Evolutionary conservation across 345 rosid species (phyloP).

Genomic region (Corchorus olitorius): DNA sequence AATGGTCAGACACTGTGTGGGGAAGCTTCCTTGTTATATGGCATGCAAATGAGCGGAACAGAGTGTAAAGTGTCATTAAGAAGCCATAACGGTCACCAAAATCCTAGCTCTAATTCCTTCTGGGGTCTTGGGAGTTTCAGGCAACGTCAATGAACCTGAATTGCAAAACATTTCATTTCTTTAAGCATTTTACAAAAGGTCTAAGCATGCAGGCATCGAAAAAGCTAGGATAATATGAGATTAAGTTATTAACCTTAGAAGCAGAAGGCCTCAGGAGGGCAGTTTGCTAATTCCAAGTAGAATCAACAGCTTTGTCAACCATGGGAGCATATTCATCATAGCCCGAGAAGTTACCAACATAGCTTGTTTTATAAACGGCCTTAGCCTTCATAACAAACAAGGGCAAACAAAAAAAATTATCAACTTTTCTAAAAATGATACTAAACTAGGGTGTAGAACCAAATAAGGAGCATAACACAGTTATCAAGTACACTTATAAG

Average conservation of each 20-base stretch:
- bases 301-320: conserved; percentile 96
- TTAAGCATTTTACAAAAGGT: conserved; percentile 20
- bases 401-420: conserved; percentile 13
- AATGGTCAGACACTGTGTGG: conserved; percentile 29
- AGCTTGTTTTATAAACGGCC: conserved; percentile 59
- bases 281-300: conserved; percentile 78
- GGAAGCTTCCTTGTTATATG: conserved; percentile 56
- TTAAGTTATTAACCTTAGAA: conserved; percentile 55
- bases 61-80: conserved; percentile 56
- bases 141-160: conserved; percentile 48
- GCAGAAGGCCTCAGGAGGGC: conserved; percentile 42
- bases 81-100: conserved; percentile 51
- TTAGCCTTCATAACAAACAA: conserved; percentile 56
- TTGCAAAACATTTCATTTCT: conserved; percentile 20
- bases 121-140: conserved; percentile 48
- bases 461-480: not conserved
- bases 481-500: not conserved
- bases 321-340: conserved; percentile 98
- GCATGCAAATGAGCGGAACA: conserved; percentile 50
- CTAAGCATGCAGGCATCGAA: not conserved
- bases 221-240: not conserved
- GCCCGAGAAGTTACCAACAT: conserved; percentile 70
- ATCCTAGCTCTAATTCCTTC: conserved; percentile 58
- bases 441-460: not conserved
- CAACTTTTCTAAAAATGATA: not conserved